Evolutionary conservation across 352 stramenopile species (phyloP).

Genomic region (Phytopythium boreale): DNA sequence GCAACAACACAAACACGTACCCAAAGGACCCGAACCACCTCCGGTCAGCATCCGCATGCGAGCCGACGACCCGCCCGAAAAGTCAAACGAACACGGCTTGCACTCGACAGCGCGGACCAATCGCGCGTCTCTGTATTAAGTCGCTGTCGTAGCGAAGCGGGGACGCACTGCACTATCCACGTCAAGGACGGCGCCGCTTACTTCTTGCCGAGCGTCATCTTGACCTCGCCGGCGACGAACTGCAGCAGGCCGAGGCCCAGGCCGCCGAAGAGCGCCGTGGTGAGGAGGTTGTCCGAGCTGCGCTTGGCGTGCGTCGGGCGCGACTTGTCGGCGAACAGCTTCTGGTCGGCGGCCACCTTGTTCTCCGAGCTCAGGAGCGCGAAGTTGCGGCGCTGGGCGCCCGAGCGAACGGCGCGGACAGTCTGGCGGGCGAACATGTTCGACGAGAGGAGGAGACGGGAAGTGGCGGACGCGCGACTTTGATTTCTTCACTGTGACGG

Average conservation of each 20-base stretch:
- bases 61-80: not conserved
- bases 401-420: conserved; percentile 24
- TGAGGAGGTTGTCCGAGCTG: conserved; percentile 45
- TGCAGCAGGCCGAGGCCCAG: conserved; percentile 58
- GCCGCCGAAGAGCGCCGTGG: conserved; percentile 31
- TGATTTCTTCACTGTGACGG: conserved; percentile 1
- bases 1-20: no score
- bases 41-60: no score
- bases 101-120: not conserved
- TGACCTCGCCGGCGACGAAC: conserved; percentile 57
- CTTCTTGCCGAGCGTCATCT: conserved; percentile 66
- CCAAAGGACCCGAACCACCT: no score
- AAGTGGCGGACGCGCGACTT: not conserved
- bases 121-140: not conserved
- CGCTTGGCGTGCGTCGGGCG: conserved; percentile 67
- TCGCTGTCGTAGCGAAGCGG: not conserved
- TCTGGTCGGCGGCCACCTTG: conserved; percentile 53
- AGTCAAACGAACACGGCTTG: not conserved
- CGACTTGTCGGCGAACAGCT: conserved; percentile 62
- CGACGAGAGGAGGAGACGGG: not conserved
- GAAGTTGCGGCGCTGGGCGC: conserved; percentile 39
- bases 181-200: conserved; percentile 11
- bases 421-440: conserved; percentile 59
- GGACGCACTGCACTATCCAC: not conserved
- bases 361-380: conserved; percentile 74